phyloP scores from a whole-genome alignment of 2,329 filamentous ascomycete species.

The Chalaropsis thielavioides region DNA sequence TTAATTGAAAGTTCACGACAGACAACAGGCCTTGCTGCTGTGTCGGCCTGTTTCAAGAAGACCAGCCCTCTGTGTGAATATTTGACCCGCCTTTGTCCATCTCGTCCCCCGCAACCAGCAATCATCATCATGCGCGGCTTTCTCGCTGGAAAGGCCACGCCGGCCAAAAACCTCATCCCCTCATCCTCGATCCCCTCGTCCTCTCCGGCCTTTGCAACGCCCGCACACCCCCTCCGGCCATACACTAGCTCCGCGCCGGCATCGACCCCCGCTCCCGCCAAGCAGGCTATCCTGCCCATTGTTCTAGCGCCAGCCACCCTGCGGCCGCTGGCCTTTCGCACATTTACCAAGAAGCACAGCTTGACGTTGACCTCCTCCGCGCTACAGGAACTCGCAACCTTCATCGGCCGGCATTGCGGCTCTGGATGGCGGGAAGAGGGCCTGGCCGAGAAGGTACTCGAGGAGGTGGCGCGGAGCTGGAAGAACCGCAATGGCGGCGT shows the following conservation, averaged over 20 bases:
- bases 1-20: slow-evolving; percentile 12
- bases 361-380: slow-evolving; percentile 81
- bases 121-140: slow-evolving; percentile 17
- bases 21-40: background rate
- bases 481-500: slow-evolving; percentile 79
- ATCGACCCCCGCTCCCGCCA: slow-evolving; percentile 14
- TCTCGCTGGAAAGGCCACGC: slow-evolving; percentile 18
- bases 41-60: background rate
- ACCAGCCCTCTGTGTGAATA: background rate
- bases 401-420: slow-evolving; percentile 86
- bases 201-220: slow-evolving; percentile 80
- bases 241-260: slow-evolving; percentile 34
- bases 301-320: slow-evolving; percentile 75
- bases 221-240: slow-evolving; percentile 60
- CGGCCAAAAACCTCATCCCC: slow-evolving; percentile 21
- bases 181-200: slow-evolving; percentile 65
- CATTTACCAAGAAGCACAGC: slow-evolving; percentile 95
- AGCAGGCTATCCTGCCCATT: slow-evolving; percentile 61
- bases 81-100: background rate
- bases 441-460: slow-evolving; percentile 77
- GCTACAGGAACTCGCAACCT: slow-evolving; percentile 68
- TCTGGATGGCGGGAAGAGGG: slow-evolving; percentile 95
- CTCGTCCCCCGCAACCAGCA: background rate
- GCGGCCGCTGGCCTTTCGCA: slow-evolving; percentile 81
- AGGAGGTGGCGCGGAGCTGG: slow-evolving; percentile 84